Conservation (phyloP, 352 stramenopile genomes). For the Elongisporangium undulatum region DNA sequence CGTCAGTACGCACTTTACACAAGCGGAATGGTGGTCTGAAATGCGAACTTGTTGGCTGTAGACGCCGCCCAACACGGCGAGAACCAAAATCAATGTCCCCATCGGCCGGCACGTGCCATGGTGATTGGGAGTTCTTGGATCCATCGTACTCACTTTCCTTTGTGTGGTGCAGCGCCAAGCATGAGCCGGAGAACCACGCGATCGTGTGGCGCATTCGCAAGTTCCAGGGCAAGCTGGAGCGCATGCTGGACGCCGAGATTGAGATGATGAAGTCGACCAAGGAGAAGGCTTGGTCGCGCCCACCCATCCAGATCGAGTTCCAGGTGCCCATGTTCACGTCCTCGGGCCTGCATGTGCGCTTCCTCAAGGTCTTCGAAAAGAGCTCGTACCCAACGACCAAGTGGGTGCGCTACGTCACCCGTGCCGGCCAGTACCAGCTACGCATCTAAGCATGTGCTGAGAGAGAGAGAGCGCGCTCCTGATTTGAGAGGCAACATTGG, state of each 20-base stretch:
- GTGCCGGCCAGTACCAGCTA: constrained; percentile 97
- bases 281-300: constrained; percentile 95
- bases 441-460: constrained; percentile 78
- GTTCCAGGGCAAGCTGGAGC: constrained; percentile 94
- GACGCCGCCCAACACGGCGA: constrained; percentile 94
- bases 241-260: constrained; percentile 94
- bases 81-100: constrained; percentile 93
- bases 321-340: constrained; percentile 98
- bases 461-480: no score
- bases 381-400: constrained; percentile 97
- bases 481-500: neutral
- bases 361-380: constrained; percentile 99
- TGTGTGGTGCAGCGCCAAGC: constrained; percentile 84
- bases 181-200: constrained; percentile 96
- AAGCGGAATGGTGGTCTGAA: constrained; percentile 30
- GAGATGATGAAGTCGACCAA: constrained; percentile 96
- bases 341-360: constrained; percentile 96
- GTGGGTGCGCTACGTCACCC: constrained; percentile 99
- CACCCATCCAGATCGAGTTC: constrained; percentile 97
- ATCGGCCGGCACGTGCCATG: constrained; percentile 65
- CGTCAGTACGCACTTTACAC: constrained; percentile 3
- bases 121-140: neutral
- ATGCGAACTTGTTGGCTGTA: constrained; percentile 6
- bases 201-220: constrained; percentile 98
- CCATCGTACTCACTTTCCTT: neutral